Base-by-base conservation (phyloP, 352 stramenopile species). In the Phytopythium aichiense region DNA sequence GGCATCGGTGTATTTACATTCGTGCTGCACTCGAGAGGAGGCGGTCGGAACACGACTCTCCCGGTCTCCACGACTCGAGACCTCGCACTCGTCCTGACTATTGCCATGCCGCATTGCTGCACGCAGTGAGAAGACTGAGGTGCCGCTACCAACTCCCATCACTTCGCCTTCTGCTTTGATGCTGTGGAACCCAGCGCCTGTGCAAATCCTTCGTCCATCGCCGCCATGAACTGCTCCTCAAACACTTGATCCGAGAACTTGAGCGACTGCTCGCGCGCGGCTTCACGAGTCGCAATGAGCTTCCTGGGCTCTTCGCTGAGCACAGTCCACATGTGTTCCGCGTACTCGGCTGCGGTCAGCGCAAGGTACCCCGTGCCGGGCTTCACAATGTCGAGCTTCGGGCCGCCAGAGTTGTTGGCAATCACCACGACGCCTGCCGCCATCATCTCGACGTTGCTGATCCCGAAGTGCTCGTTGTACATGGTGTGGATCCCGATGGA, bases 401-500 rank as follows among this genome's bases (percentile, higher is more conserved):
- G 98, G 0, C 98, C 98, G 45, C 97, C 98, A 8, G 93, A 99
- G 69, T 99, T 91, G 77, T 99, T 98, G 7, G 97, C 98, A 8
- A 99, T 77, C 0, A 96, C 85, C 1, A 99, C 74, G 58, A 99
- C 74, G 13, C 97, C 97, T 2, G 97, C 94, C 11, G 97, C 92
- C 95, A 99, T 99, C 95, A 99, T 99, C 81, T 99, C 98, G 46
- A 99, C 98, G 35, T 99, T 95, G 53, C 96, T 97, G 72, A 99
- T 99, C 9, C 98, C 98, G 84, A 99, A 99, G 76, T 99, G 98
- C 74, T 99, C 98, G 61, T 99, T 99, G 81, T 96, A 98, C 98
- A 99, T 99, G 16, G 97, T 99, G 79, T 99, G 98, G 8, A 99
- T 69, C 5, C 98, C 98, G 22, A 99, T 89, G 9, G 84, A 87